Evolutionary conservation across 1,139 yeast species (phyloP).

Genomic region (Yamadazyma atlantica): DNA sequence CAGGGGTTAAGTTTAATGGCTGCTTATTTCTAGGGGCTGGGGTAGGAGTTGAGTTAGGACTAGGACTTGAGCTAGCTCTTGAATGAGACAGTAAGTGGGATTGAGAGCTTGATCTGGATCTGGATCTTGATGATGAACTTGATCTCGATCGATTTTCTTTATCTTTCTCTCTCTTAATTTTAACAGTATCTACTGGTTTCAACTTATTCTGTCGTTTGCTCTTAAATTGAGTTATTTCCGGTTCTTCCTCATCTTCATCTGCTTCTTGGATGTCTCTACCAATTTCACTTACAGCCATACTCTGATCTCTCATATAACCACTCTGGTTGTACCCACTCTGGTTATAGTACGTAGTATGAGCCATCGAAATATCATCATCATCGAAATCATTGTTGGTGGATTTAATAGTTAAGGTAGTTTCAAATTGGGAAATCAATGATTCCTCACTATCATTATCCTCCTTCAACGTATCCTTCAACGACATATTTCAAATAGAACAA

Average conservation of each 20-base stretch:
- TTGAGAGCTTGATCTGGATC: conserved; percentile 5
- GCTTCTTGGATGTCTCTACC: conserved; percentile 20
- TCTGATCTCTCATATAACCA: conserved; percentile 30
- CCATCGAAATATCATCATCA: conserved; percentile 45
- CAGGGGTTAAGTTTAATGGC: conserved; percentile 2
- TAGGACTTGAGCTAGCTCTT: conserved; percentile 3
- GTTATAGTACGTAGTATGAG: conserved; percentile 39
- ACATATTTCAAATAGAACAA: conserved; percentile 5
- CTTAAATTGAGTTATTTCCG: conserved; percentile 33
- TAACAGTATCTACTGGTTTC: conserved; percentile 26
- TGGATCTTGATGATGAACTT: conserved; percentile 7
- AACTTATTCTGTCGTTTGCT: conserved; percentile 30
- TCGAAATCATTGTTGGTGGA: conserved; percentile 41
- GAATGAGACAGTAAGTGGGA: neutral
- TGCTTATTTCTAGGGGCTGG: neutral
- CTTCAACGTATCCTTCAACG: conserved; percentile 10
- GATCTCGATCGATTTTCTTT: conserved; percentile 5
- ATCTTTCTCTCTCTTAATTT: conserved; percentile 13
- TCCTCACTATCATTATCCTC: conserved; percentile 41
- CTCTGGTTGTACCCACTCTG: conserved; percentile 31
- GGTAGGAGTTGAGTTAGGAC: conserved; percentile 4
- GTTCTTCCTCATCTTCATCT: conserved; percentile 30
- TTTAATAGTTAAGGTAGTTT: conserved; percentile 45
- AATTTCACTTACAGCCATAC: conserved; percentile 23
- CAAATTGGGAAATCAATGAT: conserved; percentile 48